These are phyloP conservation scores for Lipomyces anomalus DNA, from an alignment of 805 yeast genomes.

Conservation along the genomic window DNA sequence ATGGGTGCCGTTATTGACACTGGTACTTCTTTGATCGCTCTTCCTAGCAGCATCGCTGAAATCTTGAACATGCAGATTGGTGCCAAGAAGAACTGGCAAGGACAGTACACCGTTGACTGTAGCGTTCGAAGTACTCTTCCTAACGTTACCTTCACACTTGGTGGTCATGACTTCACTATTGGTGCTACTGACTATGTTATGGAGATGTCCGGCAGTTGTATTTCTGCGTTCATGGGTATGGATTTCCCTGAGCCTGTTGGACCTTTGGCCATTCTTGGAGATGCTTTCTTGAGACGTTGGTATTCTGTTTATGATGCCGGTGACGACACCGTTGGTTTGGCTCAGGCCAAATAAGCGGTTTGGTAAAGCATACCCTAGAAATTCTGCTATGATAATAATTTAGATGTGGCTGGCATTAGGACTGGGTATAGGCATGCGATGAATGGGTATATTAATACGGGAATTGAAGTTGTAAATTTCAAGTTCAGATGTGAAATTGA, in stretches of 20 bases:
- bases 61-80: constrained; percentile 93
- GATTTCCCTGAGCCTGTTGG: constrained; percentile 97
- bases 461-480: too few species aligned
- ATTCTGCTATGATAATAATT: too few species aligned
- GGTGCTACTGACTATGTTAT: constrained; percentile 86
- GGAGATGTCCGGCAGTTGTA: constrained; percentile 92
- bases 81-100: constrained; percentile 95
- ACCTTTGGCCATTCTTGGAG: constrained; percentile 93
- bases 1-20: constrained; percentile 98
- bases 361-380: too few species aligned
- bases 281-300: constrained; percentile 91
- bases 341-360: constrained; percentile 58
- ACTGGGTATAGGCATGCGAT: too few species aligned
- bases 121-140: constrained; percentile 77
- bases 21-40: constrained; percentile 92
- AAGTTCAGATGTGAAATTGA: too few species aligned
- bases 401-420: too few species aligned
- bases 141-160: constrained; percentile 83
- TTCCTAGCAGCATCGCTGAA: constrained; percentile 94
- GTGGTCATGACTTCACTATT: constrained; percentile 87
- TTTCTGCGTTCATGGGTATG: constrained; percentile 94
- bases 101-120: constrained; percentile 94
- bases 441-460: too few species aligned
- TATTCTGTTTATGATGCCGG: constrained; percentile 91
- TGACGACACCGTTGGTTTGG: constrained; percentile 91